Evolutionary conservation across 495 filamentous ascomycete species (phyloP), one percentile per base, ranked within the genome.

Genomic region (Chaetomium cochliodes): DNA sequence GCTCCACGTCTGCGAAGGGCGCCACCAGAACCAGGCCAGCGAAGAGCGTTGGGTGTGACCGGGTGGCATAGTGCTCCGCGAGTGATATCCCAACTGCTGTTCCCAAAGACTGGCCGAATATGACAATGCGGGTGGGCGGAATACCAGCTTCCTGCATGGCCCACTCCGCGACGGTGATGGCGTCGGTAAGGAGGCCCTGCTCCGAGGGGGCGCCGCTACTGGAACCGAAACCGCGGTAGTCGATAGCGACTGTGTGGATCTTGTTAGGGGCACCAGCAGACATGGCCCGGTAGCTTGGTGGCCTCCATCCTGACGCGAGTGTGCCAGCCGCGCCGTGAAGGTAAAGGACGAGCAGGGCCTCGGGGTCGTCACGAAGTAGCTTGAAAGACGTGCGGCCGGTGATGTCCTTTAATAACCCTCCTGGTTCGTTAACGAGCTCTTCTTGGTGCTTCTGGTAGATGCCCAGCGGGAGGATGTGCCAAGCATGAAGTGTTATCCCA

Each of bases 211-310:
- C 77, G 28, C 92, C 92, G 6, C 86, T 89, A 22, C 90, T 93
- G 16, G 85, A 76, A 1, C 92, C 93, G 66, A 90, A 97, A 13
- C 93, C 93, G 20, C 93, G 88, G 74, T 97, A 97, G 78, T 96
- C 92, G 55, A 96, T 82, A 22, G 85, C 80, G 0, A 90, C 64
- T 30, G 88, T 82, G 59, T 89, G 86, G 16, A 63, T 69, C 18
- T 77, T 78, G 16, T 77, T 79, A 5, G 84, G 79, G 0, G 82
- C 82, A 26, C 82, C 81, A 0, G 86, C 84, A n/a, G 87, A 72
- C 23, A 72, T 62, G 30, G 84, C 79, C n/a, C 86, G 86, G 69
- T 89, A 90, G 64, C 84, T 84, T 5, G 82, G 79, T 5, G 85
- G 82, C 41, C 87, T 77, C 67, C 82, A 81, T 5, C 81, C 83